Evolutionary conservation across 805 yeast genomes (phyloP), one percentile per base, ranked within the genome.

Genomic region (Saturnispora kantuleensis): DNA sequence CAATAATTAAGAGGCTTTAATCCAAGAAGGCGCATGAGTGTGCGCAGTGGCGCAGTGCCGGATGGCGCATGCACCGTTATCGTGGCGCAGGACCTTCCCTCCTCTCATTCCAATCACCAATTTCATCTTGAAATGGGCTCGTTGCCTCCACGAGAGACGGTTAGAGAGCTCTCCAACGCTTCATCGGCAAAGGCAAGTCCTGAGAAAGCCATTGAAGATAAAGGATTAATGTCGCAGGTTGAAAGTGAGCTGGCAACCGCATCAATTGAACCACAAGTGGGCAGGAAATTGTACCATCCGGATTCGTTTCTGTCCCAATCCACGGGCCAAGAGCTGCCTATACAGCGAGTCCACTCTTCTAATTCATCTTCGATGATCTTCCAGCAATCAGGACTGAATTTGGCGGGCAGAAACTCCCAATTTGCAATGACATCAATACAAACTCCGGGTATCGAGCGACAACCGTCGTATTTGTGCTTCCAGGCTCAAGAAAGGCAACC

Each of bases 291-390:
- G 21, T 43, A 43, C 30, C 46, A 43, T 37, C 46, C 46, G 8
- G 46, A 45, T 8, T 50, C 56, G 16, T 46, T 58, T 11, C 58
- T 74, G 4, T 73, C 79, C 3, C 79, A 74, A 50, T 73, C 79
- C 0, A 73, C 76, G 0, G 79, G 79, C 0, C 64, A 69, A 34
- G 77, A 72, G 32, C 56, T 39, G 29, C 40, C 38, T 12, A 26
- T 26, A 16, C 43, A 36, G 18, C 9, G 34, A 12, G 30, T 11
- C 4, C 43, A 35, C 31, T 31, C 33, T 44, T 39, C 32, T 21
- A 21, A 21, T 11, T 37, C 41, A 11, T 38, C 42, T 6, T 57
- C 60, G 1, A 38, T 56, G 41, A 52, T 56, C n/a, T 57, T 56
- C 36, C 54, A 54, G 18, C 58, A 51, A 28, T 55, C 59, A 5